A percentile compares a stretch with the other conserved stretches of the same genome.
These are phyloP conservation scores for Flaveria sonorensis DNA, from an alignment of 129 eudicot genomes.

Conservation along the genomic window DNA sequence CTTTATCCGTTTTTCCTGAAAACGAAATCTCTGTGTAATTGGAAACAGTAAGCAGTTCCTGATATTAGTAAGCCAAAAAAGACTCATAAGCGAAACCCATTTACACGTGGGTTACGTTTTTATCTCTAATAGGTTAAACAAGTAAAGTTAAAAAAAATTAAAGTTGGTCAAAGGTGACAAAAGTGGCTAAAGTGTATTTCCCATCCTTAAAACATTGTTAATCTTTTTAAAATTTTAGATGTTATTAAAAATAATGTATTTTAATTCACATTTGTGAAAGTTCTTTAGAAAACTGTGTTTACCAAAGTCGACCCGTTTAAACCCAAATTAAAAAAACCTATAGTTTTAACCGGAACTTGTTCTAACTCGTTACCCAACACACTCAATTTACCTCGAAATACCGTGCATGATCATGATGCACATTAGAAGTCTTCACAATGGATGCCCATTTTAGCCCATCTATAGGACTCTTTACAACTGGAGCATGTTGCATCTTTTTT, in stretches of 20 bases:
- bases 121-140: background rate
- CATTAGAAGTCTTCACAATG: constrained; percentile 71
- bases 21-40: constrained; percentile 43
- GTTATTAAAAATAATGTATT: background rate
- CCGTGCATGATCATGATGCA: constrained; percentile 62
- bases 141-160: background rate
- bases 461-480: constrained; percentile 31
- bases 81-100: background rate
- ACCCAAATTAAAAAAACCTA: background rate
- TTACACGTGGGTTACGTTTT: background rate
- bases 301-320: background rate
- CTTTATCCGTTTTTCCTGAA: constrained; percentile 16
- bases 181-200: background rate
- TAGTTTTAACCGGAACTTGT: background rate
- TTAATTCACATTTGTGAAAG: background rate
- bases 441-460: constrained; percentile 78
- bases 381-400: constrained; percentile 60
- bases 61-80: constrained; percentile 18
- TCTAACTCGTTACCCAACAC: background rate
- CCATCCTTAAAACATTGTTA: background rate
- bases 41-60: constrained; percentile 42
- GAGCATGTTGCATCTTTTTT: constrained; percentile 41
- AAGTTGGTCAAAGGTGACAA: background rate
- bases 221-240: background rate
- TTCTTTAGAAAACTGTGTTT: background rate